Base-by-base conservation (phyloP, 441 rosid species). In the Populus tomentosa region DNA sequence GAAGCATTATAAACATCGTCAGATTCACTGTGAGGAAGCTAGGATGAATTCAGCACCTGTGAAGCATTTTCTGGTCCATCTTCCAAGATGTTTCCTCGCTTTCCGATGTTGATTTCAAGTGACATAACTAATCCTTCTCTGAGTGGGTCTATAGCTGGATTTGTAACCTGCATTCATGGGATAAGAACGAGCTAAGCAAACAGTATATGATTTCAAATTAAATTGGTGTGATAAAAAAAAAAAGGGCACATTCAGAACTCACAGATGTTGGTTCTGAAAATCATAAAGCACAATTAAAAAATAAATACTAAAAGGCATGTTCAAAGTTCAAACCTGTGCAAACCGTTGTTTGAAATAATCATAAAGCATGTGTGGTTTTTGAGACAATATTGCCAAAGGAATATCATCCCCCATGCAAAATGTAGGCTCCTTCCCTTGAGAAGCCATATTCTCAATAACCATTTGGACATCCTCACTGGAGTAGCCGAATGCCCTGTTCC, bases 391-490 rank as follows among this genome's bases (percentile, higher is more conserved):
- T 35, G 38, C 38, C 38, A 35, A 35, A 6, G 38, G 38, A 35
- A 35, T 35, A 35, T 35, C 38, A 35, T 35, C 38, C 7, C 38
- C 38, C 38, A 35, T 35, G 38, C 38, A 35, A 35, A 35, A 35
- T 35, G 38, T 36, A 38, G 42, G 42, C 42, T 38, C 42, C 42
- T 38, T 38, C 69, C 98, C 99, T 85, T 96, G 98, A 9, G 98
- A 81, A 82, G 98, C 98, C 98, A 96, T 96, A 59, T 88, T 79
- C 86, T 96, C 98, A 86, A 96, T 96, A 84, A 96, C 90, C 99
- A 96, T 96, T 85, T 94, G 99, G 30, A 96, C 99, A 86, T 96
- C 99, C 85, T 96, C 99, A 79, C 99, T 96, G 74, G 99, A 96
- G 83, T 94, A 96, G 81, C 99, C 99, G 81, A 88, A 96, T 67